Evolutionary conservation across 805 yeast genomes (phyloP).

Genomic region (Schwanniomyces occidentalis): DNA sequence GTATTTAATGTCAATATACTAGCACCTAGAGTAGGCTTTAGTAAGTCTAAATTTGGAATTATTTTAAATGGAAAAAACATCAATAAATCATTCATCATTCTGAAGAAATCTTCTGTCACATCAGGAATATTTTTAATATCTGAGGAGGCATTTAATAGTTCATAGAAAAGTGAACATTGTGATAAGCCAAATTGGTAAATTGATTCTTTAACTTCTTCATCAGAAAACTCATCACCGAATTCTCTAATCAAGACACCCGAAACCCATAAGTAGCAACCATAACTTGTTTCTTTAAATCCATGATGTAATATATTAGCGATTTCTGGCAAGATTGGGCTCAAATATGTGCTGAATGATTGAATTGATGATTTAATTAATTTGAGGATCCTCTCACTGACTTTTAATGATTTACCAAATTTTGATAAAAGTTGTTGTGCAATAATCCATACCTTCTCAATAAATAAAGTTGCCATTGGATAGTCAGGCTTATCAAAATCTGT

Average conservation of each 20-base stretch:
- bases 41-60: slow-evolving; percentile 44
- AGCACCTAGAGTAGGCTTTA: slow-evolving; percentile 57
- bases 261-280: slow-evolving; percentile 88
- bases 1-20: slow-evolving; percentile 51
- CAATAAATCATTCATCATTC: slow-evolving; percentile 74
- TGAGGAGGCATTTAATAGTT: slow-evolving; percentile 15
- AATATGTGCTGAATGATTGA: slow-evolving; percentile 57
- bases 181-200: slow-evolving; percentile 74
- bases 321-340: slow-evolving; percentile 59
- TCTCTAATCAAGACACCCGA: slow-evolving; percentile 80
- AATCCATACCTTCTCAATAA: slow-evolving; percentile 61
- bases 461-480: slow-evolving; percentile 54
- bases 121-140: slow-evolving; percentile 54
- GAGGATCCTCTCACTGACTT: slow-evolving; percentile 72
- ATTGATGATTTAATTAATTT: slow-evolving; percentile 67
- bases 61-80: slow-evolving; percentile 69
- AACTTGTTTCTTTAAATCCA: slow-evolving; percentile 68
- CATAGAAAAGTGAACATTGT: slow-evolving; percentile 62
- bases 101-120: slow-evolving; percentile 81
- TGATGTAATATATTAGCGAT: slow-evolving; percentile 66
- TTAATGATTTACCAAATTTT: slow-evolving; percentile 57
- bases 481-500: slow-evolving; percentile 32
- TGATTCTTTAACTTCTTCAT: slow-evolving; percentile 52
- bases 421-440: slow-evolving; percentile 47
- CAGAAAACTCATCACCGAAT: slow-evolving; percentile 56